Base-by-base conservation (phyloP, 164 flowering plant species). In the Kingdonia uniflora region DNA sequence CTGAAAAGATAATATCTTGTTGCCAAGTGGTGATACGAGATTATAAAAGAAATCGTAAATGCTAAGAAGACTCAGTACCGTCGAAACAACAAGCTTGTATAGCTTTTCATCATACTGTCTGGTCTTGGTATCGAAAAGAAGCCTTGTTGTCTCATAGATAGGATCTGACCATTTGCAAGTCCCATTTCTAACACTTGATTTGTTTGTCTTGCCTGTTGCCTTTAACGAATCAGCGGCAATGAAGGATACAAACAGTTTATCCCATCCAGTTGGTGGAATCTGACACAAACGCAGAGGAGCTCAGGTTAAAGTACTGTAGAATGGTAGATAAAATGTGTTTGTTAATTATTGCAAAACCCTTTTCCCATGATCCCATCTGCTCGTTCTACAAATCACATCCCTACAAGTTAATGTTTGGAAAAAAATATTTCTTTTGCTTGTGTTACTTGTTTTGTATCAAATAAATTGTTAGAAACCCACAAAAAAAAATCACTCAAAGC, bases 161-260 rank as follows among this genome's bases (percentile, higher is more conserved):
- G 99, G 95, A 79, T 94, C 99, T 15, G 68, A 84, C 99, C 99
- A 94, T 75, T 86, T 94, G 74, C 99, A 94, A 19, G 76, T 72
- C 51, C 99, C 99, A 70, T 82, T 94, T 71, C 87, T 74, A 44
- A 89, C 99, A 74, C 66, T 81, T 54, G 95, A 84, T 69, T 87
- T 94, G 49, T 81, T 85, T 50, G 99, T 94, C 71, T 94, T 88
- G 44, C 87, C 85, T 6, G 88, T 79, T 70, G 79, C 74, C 72
- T 87, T 89, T 39, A 82, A 92, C 60, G 95, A 66, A 58, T 94
- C 97, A 51, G 84, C 77, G 35, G 99, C 95, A 67, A 84, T 71
- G 63, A 88, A 81, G 6, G 95, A 79, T 57, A 94, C 74, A 68
- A 75, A 84, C 68, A 94, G 70, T 49, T 89, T 94, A 68, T 94